phyloP scores from a whole-genome alignment of 1,284 basidiomycete genomes.

The Schizophyllum commune region DNA sequence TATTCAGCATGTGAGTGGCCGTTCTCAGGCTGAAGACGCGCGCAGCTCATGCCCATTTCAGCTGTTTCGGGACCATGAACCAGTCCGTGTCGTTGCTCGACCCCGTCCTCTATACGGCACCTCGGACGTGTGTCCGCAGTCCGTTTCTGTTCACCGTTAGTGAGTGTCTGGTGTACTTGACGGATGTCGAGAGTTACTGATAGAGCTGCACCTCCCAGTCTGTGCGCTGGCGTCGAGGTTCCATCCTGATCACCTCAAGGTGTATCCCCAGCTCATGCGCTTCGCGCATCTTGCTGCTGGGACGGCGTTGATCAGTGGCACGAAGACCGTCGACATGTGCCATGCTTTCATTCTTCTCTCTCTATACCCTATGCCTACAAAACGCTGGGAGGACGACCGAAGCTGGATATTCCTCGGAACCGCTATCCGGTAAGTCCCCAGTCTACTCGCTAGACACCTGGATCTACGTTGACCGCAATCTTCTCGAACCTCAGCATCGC shows the following conservation, averaged over 20 bases:
- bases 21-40: neutral
- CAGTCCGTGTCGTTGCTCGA: conserved; percentile 64
- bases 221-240: conserved; percentile 74
- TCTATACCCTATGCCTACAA: conserved; percentile 64
- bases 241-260: conserved; percentile 52
- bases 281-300: conserved; percentile 69
- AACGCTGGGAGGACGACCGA: conserved; percentile 73
- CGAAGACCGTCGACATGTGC: conserved; percentile 70
- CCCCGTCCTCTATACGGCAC: conserved; percentile 68
- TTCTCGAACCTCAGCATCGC: conserved; percentile 45
- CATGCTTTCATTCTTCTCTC: conserved; percentile 67
- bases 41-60: conserved; percentile 18
- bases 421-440: conserved; percentile 52
- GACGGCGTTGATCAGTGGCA: conserved; percentile 60
- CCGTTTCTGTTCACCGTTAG: conserved; percentile 79
- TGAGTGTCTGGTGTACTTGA: conserved; percentile 33
- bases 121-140: conserved; percentile 63
- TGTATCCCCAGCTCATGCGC: conserved; percentile 62
- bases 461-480: neutral
- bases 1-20: conserved; percentile 66
- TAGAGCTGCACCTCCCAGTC: conserved; percentile 32
- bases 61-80: conserved; percentile 74
- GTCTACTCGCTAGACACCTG: neutral
- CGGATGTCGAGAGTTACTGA: conserved; percentile 1
- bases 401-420: conserved; percentile 75